Evolutionary conservation across 768 basidiomycete species (phyloP), one percentile per base, ranked within the genome.

Genomic region (Tricholoma matsutake): DNA sequence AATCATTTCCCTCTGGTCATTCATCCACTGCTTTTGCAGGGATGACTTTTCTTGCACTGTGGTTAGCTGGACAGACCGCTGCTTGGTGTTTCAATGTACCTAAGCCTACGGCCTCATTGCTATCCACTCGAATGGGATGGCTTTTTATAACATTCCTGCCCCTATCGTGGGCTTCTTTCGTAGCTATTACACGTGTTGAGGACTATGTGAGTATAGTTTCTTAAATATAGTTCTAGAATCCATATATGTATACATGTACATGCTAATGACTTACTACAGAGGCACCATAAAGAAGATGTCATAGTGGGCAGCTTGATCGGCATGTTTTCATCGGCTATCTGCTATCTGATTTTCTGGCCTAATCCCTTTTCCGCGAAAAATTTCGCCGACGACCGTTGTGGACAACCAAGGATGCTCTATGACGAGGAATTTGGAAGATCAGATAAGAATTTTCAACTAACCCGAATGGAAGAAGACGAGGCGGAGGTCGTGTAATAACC

Each of bases 1-100:
- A 79, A 58, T 88, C 86, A 0, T 89, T 89, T 66, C 87, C 87
- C 6, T 87, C 86, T 10, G 87, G 87, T 6, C 87, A 89, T 68
- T 86, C 87, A 1, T 86, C 86, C 1, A 82, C 83, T 10, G 87
- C 82, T 7, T 88, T 86, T 67, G 77, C 83, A 2, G 86, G 86
- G 31, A 87, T 88, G 84, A 76, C 81, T 22, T 85, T 87, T 64
- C 66, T 86, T 20, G 80, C 83, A 4, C 76, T 89, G 8, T 87
- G 82, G 75, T 71, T 88, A 13, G 86, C 86, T 29, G 83, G 84
- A n/a, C 80, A 84, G 67, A 87, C 86, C 5, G 82, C 82, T 7
- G 83, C 84, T 5, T 83, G 83, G 82, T 81, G 81, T 60, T 82
- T 84, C 65, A 66, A 67, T 25, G 67, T 75, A 18, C 72, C 81